phyloP scores from a whole-genome alignment of 441 rosid genomes.

The Hura crepitans region DNA sequence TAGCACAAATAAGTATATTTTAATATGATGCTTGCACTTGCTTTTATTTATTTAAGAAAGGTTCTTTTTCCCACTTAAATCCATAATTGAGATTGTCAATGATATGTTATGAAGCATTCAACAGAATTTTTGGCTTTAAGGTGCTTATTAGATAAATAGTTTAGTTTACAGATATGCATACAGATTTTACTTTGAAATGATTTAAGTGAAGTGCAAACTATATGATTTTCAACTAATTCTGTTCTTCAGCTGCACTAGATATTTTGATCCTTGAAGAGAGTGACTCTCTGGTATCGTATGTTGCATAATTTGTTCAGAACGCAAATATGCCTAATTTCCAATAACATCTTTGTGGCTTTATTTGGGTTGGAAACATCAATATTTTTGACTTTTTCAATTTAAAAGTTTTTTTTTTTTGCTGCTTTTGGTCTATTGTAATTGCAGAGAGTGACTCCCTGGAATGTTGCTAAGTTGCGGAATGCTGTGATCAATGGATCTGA shows the following conservation, averaged over 20 bases:
- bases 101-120: not conserved
- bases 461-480: conserved; percentile 61
- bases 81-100: too few relatives aligned
- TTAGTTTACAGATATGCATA: not conserved
- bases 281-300: not conserved
- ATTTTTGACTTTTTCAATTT: not conserved
- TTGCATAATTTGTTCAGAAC: not conserved
- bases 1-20: too few relatives aligned
- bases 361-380: not conserved
- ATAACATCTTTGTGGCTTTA: not conserved
- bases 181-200: not conserved
- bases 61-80: too few relatives aligned
- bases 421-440: conserved; percentile 15
- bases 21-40: not conserved
- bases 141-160: not conserved
- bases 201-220: not conserved
- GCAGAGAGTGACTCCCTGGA: conserved; percentile 96
- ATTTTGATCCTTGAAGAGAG: too few relatives aligned
- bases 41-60: not conserved
- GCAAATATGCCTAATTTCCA: not conserved
- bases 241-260: too few relatives aligned
- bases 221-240: too few relatives aligned
- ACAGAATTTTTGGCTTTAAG: not conserved
- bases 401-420: conserved; percentile 1
- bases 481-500: conserved; percentile 88